Percentiles rank a stretch among this genome's conserved stretches.
phyloP scores from a whole-genome alignment of 2,329 filamentous ascomycete genomes.

The Ophiognomonia clavigignenti-juglandacearum region DNA sequence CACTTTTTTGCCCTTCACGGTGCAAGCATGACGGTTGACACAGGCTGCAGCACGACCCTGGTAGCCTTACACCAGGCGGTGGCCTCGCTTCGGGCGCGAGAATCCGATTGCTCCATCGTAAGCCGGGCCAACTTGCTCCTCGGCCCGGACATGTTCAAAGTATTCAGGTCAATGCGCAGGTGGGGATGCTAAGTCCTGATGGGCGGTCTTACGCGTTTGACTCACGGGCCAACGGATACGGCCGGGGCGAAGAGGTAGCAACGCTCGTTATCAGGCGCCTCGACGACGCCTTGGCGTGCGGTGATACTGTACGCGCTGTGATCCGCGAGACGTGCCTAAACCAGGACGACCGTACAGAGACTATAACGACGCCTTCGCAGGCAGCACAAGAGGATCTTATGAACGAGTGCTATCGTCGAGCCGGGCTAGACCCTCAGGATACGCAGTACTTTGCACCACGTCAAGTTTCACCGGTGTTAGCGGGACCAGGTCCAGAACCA shows the following conservation, averaged over 20 bases:
- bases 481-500: no score
- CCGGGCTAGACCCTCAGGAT: constrained; percentile 23
- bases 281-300: constrained; percentile 37
- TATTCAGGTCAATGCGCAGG: neutral
- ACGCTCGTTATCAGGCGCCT: constrained; percentile 20
- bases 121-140: constrained; percentile 21
- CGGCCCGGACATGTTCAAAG: constrained; percentile 16
- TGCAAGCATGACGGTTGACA: constrained; percentile 39
- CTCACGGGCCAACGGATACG: constrained; percentile 11
- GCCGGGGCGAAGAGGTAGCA: neutral
- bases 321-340: constrained; percentile 35
- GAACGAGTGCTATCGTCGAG: constrained; percentile 25
- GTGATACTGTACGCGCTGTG: constrained; percentile 36
- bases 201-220: constrained; percentile 2
- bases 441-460: no score
- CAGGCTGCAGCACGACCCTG: constrained; percentile 38
- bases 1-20: constrained; percentile 36
- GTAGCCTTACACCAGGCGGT: constrained; percentile 22
- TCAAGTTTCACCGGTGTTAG: no score
- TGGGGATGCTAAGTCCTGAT: neutral
- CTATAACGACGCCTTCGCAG: constrained; percentile 31
- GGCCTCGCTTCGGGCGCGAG: neutral
- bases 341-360: constrained; percentile 38
- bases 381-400: constrained; percentile 31
- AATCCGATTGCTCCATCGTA: constrained; percentile 17